Conservation (phyloP, 805 yeast species). For the Sugiyamaella chiloensis region DNA sequence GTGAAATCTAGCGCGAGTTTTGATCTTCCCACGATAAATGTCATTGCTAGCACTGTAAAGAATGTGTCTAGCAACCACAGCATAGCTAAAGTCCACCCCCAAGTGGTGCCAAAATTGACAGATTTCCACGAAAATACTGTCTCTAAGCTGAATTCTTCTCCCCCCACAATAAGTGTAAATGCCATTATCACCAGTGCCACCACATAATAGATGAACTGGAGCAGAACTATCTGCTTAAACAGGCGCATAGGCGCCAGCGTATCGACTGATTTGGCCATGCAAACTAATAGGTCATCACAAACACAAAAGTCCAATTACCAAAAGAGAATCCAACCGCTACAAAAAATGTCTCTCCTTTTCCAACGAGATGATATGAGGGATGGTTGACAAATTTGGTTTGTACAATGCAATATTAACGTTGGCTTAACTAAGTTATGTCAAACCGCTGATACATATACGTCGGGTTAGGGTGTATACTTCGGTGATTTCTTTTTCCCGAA, state of each 20-base stretch:
- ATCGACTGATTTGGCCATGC: slow-evolving; percentile 3
- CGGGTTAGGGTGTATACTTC: neutral
- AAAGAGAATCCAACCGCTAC: too few relatives aligned
- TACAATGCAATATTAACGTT: too few relatives aligned
- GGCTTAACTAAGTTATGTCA: too few relatives aligned
- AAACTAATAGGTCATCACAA: too few relatives aligned
- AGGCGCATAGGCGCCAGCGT: slow-evolving; percentile 54
- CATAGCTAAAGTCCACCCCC: slow-evolving; percentile 70
- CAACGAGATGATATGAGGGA: too few relatives aligned
- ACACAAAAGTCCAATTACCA: too few relatives aligned
- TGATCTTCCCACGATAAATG: slow-evolving; percentile 85
- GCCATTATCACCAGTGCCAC: slow-evolving; percentile 67
- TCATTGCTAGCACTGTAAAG: slow-evolving; percentile 77
- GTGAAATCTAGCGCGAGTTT: slow-evolving; percentile 97
- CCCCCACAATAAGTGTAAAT: slow-evolving; percentile 63
- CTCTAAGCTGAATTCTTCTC: slow-evolving; percentile 60
- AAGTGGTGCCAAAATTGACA: slow-evolving; percentile 67
- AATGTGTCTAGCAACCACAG: slow-evolving; percentile 84
- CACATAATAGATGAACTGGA: slow-evolving; percentile 76
- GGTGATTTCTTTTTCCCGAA: neutral
- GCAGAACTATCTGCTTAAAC: slow-evolving; percentile 65
- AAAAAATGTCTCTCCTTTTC: too few relatives aligned
- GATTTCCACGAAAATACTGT: slow-evolving; percentile 83
- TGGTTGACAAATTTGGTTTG: too few relatives aligned
- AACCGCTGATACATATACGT: too few relatives aligned